Base-by-base conservation (phyloP, 2,329 filamentous ascomycete genomes). In the Remersonia thermophila region DNA sequence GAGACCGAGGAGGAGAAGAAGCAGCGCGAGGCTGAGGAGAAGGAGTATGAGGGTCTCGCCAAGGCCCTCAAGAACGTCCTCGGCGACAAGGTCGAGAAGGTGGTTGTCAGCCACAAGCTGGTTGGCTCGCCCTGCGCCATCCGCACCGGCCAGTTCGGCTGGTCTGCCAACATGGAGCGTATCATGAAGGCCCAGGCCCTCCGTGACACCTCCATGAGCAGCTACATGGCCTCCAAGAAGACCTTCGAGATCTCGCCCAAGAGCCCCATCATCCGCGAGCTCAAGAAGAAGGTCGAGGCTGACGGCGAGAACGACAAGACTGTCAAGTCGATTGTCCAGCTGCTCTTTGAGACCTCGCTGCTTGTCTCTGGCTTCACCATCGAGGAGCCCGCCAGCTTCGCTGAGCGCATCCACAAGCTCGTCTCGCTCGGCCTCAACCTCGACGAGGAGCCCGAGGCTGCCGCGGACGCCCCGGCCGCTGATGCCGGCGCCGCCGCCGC, bases 101-200 rank as follows among this genome's bases (percentile, higher is more conserved):
- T 98, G 28, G 87, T 98, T 47, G 89, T 98, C 62, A 89, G 80
- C 51, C 84, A 96, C 83, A 96, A 96, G 81, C 80, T 98, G 43
- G 77, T 83, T 53, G 83, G 82, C 60, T 77, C 91, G 48, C 91
- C 91, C 58, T 96, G 91, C 67, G 91, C 91, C 62, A 96, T 98
- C 75, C 89, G 91, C 65, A 98, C 91, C 52, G 91, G 91, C 58
- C 91, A 96, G 71, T 98, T 98, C 66, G 91, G 91, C 68, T 98
- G 91, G 91, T 96, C 89, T 40, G 91, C 91, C 61, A 98, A 98
- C 79, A 98, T 98, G 91, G 91, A 98, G 78, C 91, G 91, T 74
- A 98, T 98, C 80, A 98, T 98, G 91, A 98, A 98, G 82, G 91
- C 91, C 18, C 91, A 98, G 75, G 91, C 91, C 58, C 89, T 98